Base-by-base conservation (phyloP, 2,329 filamentous ascomycete genomes). In the Apiospora malaysiana region DNA sequence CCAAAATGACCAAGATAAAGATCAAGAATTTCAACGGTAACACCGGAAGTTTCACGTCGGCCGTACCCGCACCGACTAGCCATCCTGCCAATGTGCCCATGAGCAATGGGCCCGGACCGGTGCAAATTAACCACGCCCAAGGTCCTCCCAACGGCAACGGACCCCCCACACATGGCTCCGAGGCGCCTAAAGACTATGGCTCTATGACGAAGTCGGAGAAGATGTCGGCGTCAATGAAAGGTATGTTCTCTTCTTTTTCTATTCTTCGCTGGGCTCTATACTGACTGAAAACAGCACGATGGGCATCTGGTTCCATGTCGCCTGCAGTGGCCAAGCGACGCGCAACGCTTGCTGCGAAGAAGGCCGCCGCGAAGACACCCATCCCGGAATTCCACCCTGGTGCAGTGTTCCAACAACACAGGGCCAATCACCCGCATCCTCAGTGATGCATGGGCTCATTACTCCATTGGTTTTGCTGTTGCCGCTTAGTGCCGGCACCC, bases 161-260 rank as follows among this genome's bases (percentile, higher is more conserved):
- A 25, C 68, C 23, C 25, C 43, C 47, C 47, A 46, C 67, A 16
- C 46, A 56, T 16, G 67, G 32, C 7, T 68, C 47, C 45, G 71
- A 78, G 74, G 21, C 67, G 70, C 23, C 75, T 27, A 89, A 90
- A 80, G 87, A 89, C 69, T 90, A 90, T 75, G 85, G 86, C 46
- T 83, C 85, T 59, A 90, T 90, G 88, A 90, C 87, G 66, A 90
- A 90, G 81, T 89, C 87, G 42, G 88, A 90, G 80, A 90, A 90
- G 83, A 90, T 90, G 88, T 89, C 86, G n/a, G 85, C 85, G 23
- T 90, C 88, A 2, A 90, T 90, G 88, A 89, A 89, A 82, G 87
- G 88, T 90, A 82, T 81, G 45, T 14, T 23, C 14, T 9, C 18
- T 25, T 49, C 12, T 37, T 2, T 21, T 8, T 4, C 42, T 27